Evolutionary conservation across 495 filamentous ascomycete species (phyloP), one percentile per base, ranked within the genome.

Genomic region (Penicillium cosmopolitanum): DNA sequence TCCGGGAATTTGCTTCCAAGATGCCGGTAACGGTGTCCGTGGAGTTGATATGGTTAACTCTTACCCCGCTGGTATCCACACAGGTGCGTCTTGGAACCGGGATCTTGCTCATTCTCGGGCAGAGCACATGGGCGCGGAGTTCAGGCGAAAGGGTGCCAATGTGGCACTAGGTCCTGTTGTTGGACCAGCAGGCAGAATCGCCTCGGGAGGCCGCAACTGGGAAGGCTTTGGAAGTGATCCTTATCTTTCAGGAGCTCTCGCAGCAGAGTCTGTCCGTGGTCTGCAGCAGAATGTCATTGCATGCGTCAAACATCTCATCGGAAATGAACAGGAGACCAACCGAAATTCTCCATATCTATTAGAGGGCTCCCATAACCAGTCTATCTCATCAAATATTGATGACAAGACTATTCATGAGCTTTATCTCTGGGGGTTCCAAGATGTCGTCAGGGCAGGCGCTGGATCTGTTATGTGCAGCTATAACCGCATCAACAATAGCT

Each of bases 161-260:
- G 71, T 89, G 2, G 62, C 76, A 2, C 75, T 89, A 0, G 85
- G 85, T 0, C 87, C 86, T 8, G 85, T 90, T 0, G 80, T 90
- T 66, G 89, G 90, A 18, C 88, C 88, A 7, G 62, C 90, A 8
- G 93, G 93, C 13, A 77, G 89, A 16, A 80, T 91, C 65, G 90
- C 89, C 0, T 84, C 83, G 34, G 92, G 91, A 31, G 93, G 93
- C 2, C 77, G 93, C 13, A 95, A 92, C 65, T 96, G 92, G 92
- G 92, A 96, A 75, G 89, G 90, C 0, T 90, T 93, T 61, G 84
- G 85, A 9, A 64, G 79, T 0, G 91, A 94, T 72, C 90, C 89
- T 0, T 89, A 91, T 18, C 78, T 88, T 5, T 82, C 84, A 64
- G 87, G 85, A 13, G 72, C 84, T 57, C 81, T 82, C 3, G 81